A percentile compares a stretch with the other conserved stretches of the same genome.
phyloP scores from a whole-genome alignment of 208 protist genomes.

The Trypanosoma cruzi region DNA sequence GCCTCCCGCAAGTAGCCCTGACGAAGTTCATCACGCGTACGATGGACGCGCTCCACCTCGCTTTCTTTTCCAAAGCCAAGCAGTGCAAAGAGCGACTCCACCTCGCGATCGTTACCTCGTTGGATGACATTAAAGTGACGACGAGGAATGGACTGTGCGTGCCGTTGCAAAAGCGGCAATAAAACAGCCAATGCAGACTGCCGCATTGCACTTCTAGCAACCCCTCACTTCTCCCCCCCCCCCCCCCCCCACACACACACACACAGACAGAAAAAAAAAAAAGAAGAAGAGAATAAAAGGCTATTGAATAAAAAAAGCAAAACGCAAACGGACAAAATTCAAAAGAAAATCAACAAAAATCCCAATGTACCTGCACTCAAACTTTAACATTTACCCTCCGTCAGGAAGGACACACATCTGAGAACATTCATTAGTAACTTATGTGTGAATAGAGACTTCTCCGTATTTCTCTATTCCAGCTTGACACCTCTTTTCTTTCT shows the following conservation, averaged over 20 bases:
- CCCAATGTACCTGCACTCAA: background rate
- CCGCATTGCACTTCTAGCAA: background rate
- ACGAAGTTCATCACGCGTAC: conserved; percentile 62
- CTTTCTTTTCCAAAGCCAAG: conserved; percentile 71
- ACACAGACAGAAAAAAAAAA: conserved; percentile 19
- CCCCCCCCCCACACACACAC: too few relatives aligned
- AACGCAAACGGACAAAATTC: background rate
- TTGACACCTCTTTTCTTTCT: background rate
- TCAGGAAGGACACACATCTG: background rate
- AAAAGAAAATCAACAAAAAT: background rate
- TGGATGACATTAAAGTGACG: conserved; percentile 58
- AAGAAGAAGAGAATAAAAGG: background rate
- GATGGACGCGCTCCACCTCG: conserved; percentile 53
- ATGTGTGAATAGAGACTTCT: background rate
- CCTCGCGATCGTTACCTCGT: conserved; percentile 64
- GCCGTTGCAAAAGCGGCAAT: background rate
- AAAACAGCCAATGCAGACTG: too few relatives aligned
- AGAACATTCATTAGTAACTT: background rate
- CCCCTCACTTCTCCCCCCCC: too few relatives aligned
- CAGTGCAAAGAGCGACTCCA: conserved; percentile 60
- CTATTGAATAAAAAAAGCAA: background rate
- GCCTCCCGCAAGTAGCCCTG: conserved; percentile 66
- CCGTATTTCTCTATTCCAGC: background rate
- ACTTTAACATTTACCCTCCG: background rate
- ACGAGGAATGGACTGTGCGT: background rate